Evolutionary conservation across 2,329 filamentous ascomycete species (phyloP), one percentile per base, ranked within the genome.

Genomic region (Onygenales sp.): DNA sequence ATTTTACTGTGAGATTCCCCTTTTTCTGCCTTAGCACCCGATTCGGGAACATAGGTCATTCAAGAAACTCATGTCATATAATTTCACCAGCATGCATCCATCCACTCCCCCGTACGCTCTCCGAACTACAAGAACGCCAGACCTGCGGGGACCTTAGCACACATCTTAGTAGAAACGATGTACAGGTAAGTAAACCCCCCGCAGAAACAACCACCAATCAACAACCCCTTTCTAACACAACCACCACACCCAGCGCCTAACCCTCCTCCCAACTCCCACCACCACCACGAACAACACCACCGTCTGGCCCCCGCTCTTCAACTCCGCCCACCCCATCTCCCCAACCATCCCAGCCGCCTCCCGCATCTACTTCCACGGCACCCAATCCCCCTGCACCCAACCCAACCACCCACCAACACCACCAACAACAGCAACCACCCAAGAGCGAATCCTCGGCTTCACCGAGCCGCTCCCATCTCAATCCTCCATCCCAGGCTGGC

Each of bases 401-500:
- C 44, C 35, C 13, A 5, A 47, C 9, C 7, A 47, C 9, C 7
- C 50, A 61, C 21, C 55, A 54, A 7, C 11, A 48, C 53, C n/a
- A 57, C 53, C 8, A 51, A 54, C 0, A n/a, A 43, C 49, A n/a
- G n/a, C n/a, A 17, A 43, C 38, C 11, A 11, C 49, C 1, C 58
- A 33, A 39, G 55, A 62, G 33, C 53, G 55, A 3, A 54, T 71
- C 7, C 65, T 67, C 7, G 71, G 71, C 8, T 69, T 72, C 49
- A 59, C 60, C 5, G 69, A 74, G 50, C 54, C 59, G 0, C 64
- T 70, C 8, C 52, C 57, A 5, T 31, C 17, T 1, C 61, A 68
- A 33, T 66, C 63, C 1, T 62, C 60, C 2, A 62, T 72, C 35
- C 58, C 58, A 14, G 69, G 67, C 17, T 73, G 70, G 68, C 60